A percentile compares a stretch with the other conserved stretches of the same genome.
Conservation (phyloP, 2,329 filamentous ascomycete species). For the Cercospora sojina region DNA sequence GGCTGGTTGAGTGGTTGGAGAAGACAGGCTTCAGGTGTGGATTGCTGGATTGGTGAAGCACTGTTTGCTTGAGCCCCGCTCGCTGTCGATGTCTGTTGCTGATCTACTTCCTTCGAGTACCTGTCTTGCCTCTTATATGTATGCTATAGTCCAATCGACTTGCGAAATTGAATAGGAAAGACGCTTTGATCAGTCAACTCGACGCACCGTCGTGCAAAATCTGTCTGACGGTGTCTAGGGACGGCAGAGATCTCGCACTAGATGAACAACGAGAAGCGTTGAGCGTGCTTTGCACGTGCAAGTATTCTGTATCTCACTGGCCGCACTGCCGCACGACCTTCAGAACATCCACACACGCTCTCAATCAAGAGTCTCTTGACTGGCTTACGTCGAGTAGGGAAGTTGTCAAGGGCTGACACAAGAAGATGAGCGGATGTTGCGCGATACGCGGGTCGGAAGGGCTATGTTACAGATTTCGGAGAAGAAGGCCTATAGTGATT, state of each 20-base stretch:
- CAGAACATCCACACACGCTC: background rate
- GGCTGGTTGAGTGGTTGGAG: background rate
- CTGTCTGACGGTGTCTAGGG: background rate
- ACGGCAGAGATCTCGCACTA: background rate
- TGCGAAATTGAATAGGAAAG: background rate
- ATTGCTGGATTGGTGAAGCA: background rate
- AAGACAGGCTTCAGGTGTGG: background rate
- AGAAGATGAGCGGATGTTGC: background rate
- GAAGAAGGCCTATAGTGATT: background rate
- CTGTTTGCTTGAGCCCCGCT: background rate
- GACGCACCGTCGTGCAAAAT: background rate
- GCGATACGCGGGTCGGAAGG: background rate
- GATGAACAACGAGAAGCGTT: background rate
- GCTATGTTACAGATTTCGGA: background rate
- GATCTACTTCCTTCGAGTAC: background rate
- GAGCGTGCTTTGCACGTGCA: background rate
- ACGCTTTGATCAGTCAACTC: background rate
- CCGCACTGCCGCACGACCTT: background rate
- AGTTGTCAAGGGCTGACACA: background rate
- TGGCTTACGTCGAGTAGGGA: background rate
- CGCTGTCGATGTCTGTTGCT: background rate
- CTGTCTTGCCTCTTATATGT: background rate
- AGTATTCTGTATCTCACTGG: background rate
- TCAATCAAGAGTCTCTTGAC: background rate
- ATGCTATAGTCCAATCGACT: background rate